A percentile compares a stretch with the other conserved stretches of the same genome.
Evolutionary conservation across 768 basidiomycete genomes (phyloP).

Genomic region (Trametes cubensis): DNA sequence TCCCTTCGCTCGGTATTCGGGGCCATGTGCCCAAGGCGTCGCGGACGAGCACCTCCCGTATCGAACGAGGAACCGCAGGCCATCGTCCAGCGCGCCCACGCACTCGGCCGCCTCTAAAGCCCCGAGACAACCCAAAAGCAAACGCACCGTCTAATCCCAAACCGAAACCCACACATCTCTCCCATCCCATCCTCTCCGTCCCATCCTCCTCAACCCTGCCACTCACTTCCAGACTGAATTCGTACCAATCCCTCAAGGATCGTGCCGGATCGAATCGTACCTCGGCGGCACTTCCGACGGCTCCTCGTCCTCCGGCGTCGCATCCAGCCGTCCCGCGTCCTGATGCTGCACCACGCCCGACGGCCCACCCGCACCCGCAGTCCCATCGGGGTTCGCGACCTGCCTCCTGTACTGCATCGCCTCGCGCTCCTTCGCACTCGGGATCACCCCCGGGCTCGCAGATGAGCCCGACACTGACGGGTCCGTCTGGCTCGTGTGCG

Average conservation of each 20-base stretch:
- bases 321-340: slow-evolving; percentile 33
- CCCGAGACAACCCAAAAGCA: not conserved
- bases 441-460: slow-evolving; percentile 21
- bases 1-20: too few species aligned
- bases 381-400: slow-evolving; percentile 30
- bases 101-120: not conserved
- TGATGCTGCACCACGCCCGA: slow-evolving; percentile 33
- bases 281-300: slow-evolving; percentile 36
- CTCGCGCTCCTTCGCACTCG: slow-evolving; percentile 37
- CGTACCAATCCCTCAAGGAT: slow-evolving; percentile 13
- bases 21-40: too few species aligned
- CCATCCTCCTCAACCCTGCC: not conserved
- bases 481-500: slow-evolving; percentile 7
- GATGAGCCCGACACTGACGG: slow-evolving; percentile 17
- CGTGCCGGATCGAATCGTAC: slow-evolving; percentile 35
- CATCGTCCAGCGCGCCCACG: not conserved
- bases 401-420: slow-evolving; percentile 23
- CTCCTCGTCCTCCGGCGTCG: slow-evolving; percentile 23
- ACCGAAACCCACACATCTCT: not conserved
- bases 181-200: not conserved
- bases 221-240: too few species aligned
- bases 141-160: slow-evolving; percentile 1
- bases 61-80: not conserved
- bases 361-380: slow-evolving; percentile 1
- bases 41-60: too few species aligned